A percentile compares a stretch with the other conserved stretches of the same genome.
Evolutionary conservation across 768 basidiomycete species (phyloP).

Genomic region (Hygrocybe coccinea): DNA sequence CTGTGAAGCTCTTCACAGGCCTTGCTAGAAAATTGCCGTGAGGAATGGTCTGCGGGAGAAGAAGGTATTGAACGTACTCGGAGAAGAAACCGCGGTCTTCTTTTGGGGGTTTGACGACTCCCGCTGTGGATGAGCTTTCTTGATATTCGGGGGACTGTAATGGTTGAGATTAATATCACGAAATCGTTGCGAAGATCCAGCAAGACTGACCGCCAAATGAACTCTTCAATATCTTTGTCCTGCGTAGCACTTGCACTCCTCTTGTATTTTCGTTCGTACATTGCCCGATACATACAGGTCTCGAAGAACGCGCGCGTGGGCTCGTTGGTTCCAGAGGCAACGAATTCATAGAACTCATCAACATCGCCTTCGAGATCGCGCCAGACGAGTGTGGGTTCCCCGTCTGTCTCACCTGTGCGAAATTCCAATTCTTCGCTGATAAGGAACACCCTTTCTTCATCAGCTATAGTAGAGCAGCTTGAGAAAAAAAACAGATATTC

Average conservation of each 20-base stretch:
- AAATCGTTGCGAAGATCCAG: no score
- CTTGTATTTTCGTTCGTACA: constrained; percentile 92
- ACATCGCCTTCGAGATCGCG: constrained; percentile 86
- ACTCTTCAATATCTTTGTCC: constrained; percentile 69
- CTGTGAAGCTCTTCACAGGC: neutral
- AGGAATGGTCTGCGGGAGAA: neutral
- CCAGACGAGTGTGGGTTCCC: constrained; percentile 84
- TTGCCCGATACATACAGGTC: constrained; percentile 89
- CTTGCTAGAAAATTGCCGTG: neutral
- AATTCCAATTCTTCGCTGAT: constrained; percentile 90
- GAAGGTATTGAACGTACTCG: neutral
- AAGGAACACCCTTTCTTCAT: constrained; percentile 89
- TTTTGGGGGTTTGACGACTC: neutral
- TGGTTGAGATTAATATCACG: constrained; percentile 20
- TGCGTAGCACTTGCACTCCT: constrained; percentile 60
- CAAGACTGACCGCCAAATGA: constrained; percentile 80
- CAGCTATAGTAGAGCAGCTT: constrained; percentile 46
- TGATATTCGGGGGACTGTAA: neutral
- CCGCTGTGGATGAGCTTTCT: neutral
- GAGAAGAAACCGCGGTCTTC: neutral
- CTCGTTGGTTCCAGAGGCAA: constrained; percentile 70
- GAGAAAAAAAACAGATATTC: neutral
- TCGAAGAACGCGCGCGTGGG: constrained; percentile 88
- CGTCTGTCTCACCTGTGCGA: constrained; percentile 64
- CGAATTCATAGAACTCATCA: constrained; percentile 92